Base-by-base conservation (phyloP, 345 rosid genomes). In the Dimocarpus longan region DNA sequence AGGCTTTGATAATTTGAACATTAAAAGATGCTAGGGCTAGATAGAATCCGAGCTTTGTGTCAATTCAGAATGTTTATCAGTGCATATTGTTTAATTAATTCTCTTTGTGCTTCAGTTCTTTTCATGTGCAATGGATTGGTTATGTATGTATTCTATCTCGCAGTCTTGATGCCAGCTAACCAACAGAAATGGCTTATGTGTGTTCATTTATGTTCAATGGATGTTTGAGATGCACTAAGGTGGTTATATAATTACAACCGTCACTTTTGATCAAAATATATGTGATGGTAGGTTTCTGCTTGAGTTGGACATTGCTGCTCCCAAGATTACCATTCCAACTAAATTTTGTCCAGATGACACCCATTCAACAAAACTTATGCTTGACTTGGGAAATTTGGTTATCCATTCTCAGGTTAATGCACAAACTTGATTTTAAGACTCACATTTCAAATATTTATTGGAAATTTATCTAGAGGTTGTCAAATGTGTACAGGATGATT, bases 241-340 rank as follows among this genome's bases (percentile, higher is more conserved):
- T 75, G 69, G 28, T 65, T 64, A 48, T 63, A 24, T 9, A 64
- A 59, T 75, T 9, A 4, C 63, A 26, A 65, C 68, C 21, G 28
- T 65, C 16, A 19, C 19, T 75, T 66, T 37, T 68, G 71, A 43
- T 68, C 48, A 3, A 68, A 68, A 68, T 42, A 42, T 78, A 76
- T 70, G 24, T 83, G 28, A 39, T 86, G 63, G 66, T 84, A 96
- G 99, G 92, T 96, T 96, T 86, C 81, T 90, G 78, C 91, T 96
- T 87, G 93, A 96, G 90, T 85, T 96, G 90, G 98, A 93, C 85
- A 93, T 96, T 82, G 98, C 99, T 48, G 99, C 97, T 80, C 99
- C 99, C 71, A 96, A 96, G 91, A 91, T 96, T 77, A 96, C 94
- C 62, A 96, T 96, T 85, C 99, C 99, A 63, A 96, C 98, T 3